Evolutionary conservation across 495 filamentous ascomycete species (phyloP).

Genomic region (Elaphomyces granulatus): DNA sequence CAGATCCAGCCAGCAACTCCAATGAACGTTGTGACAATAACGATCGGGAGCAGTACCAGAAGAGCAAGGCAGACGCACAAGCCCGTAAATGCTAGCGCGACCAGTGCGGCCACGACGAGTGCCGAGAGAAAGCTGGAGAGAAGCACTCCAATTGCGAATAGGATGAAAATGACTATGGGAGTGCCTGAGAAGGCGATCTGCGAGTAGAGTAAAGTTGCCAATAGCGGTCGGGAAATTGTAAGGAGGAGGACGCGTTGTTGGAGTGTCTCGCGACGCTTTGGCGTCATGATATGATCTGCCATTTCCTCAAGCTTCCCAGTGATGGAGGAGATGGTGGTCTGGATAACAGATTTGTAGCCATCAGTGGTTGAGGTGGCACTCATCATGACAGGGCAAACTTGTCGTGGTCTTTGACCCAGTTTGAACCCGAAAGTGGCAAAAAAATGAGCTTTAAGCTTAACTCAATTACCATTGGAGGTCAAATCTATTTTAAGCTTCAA

Average conservation of each 20-base stretch:
- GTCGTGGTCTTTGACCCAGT: no score
- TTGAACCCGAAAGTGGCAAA: no score
- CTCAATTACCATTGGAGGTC: no score
- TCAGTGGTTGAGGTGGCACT: no score
- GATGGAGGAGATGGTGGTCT: background rate
- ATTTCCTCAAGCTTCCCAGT: background rate
- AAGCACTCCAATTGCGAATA: constrained; percentile 40
- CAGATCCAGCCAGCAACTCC: constrained; percentile 49
- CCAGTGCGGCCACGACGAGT: constrained; percentile 32
- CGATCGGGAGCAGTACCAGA: constrained; percentile 44
- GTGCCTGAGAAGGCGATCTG: constrained; percentile 42
- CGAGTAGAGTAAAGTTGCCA: constrained; percentile 35
- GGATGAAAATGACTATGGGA: constrained; percentile 46
- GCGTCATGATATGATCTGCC: constrained; percentile 1
- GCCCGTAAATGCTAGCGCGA: constrained; percentile 40
- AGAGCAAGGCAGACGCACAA: constrained; percentile 49
- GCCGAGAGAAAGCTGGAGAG: constrained; percentile 39
- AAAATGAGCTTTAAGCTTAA: no score
- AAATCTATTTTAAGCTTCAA: no score
- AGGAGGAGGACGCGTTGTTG: constrained; percentile 4
- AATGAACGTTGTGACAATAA: constrained; percentile 42
- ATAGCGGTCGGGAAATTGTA: constrained; percentile 6
- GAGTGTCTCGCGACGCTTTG: constrained; percentile 1
- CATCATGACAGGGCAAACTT: no score
- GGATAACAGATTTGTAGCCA: no score